Conservation (phyloP, 306 rosid species). For the Casuarina glauca region DNA sequence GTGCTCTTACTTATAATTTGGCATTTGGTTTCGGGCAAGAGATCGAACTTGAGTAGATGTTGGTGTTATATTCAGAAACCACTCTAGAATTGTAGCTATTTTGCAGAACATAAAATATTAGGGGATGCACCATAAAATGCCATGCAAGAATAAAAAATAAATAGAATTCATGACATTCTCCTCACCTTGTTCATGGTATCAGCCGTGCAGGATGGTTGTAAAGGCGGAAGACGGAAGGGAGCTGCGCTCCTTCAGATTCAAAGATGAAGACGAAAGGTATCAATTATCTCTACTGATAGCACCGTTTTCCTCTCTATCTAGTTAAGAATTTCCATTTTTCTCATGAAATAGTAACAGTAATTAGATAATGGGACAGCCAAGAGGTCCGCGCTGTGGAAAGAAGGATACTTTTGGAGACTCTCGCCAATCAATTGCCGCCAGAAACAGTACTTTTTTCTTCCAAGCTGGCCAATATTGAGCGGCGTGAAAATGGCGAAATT, state of each 20-base stretch:
- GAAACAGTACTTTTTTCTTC: conserved; percentile 67
- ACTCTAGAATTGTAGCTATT: not conserved
- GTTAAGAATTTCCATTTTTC: too few relatives aligned
- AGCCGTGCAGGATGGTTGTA: conserved; percentile 86
- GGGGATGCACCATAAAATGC: not conserved
- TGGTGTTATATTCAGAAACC: not conserved
- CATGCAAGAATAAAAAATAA: not conserved
- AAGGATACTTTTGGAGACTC: conserved; percentile 76
- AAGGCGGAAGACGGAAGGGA: conserved; percentile 75
- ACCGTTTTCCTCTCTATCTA: too few relatives aligned
- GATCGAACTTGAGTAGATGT: not conserved
- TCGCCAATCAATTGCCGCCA: conserved; percentile 58
- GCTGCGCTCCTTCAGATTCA: conserved; percentile 77
- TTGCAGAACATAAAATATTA: not conserved
- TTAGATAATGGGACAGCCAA: conserved; percentile 53
- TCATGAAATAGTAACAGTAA: not conserved
- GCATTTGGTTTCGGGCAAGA: not conserved
- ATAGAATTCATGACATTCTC: not conserved
- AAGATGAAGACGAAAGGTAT: conserved; percentile 77
- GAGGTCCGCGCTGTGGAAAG: conserved; percentile 94
- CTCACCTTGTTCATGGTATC: conserved; percentile 54
- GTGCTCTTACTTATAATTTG: not conserved
- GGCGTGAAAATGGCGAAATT: conserved; percentile 47
- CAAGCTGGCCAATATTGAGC: conserved; percentile 54
- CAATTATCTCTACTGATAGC: not conserved